Evolutionary conservation across 306 rosid genomes (phyloP).

Genomic region (Pyrus bretschneideri): DNA sequence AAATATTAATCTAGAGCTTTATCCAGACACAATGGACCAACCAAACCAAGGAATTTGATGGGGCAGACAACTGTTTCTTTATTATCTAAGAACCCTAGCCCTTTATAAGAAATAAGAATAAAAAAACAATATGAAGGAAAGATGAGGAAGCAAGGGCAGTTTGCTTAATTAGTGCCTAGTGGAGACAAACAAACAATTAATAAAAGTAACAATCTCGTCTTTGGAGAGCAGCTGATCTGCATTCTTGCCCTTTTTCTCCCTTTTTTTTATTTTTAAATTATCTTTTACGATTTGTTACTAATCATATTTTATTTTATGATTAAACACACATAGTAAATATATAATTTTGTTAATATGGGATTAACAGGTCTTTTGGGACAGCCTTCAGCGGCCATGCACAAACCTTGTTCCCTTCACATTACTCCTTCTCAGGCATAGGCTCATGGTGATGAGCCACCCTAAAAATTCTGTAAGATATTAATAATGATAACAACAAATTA

Average conservation of each 20-base stretch:
- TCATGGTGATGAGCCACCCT: background rate
- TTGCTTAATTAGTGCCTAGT: background rate
- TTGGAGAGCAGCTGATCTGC: slow-evolving; percentile 11
- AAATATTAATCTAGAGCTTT: background rate
- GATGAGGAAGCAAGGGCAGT: background rate
- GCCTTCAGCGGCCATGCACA: slow-evolving; percentile 10
- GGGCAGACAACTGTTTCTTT: background rate
- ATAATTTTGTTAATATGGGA: background rate
- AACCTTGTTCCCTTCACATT: background rate
- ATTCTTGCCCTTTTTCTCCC: background rate
- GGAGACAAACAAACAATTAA: slow-evolving; percentile 8
- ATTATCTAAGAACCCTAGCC: background rate
- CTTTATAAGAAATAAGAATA: background rate
- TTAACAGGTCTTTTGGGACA: background rate
- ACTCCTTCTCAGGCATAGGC: background rate
- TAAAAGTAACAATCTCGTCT: slow-evolving; percentile 4
- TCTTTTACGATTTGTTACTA: background rate
- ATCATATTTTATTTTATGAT: background rate
- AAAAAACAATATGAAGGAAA: background rate
- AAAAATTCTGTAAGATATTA: background rate
- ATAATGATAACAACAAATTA: background rate
- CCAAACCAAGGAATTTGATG: background rate
- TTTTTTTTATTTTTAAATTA: background rate
- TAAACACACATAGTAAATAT: background rate
- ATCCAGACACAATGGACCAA: slow-evolving; percentile 11